Conservation (phyloP, 1,139 yeast species). For the Blastobotrys capitulatus region DNA sequence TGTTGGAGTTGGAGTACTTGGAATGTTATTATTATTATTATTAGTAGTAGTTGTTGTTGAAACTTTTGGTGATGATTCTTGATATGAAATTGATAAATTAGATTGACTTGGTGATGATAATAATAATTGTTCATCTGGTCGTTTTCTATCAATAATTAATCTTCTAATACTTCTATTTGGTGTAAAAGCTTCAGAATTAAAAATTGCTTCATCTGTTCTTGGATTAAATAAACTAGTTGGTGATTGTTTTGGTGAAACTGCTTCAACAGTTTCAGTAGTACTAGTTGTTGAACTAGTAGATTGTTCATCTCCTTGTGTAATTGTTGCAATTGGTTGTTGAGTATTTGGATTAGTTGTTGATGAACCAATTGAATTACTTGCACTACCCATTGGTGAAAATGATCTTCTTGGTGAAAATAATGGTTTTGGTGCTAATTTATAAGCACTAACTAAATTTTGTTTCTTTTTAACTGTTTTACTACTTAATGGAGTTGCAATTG, state of each 20-base stretch:
- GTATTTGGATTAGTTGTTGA: background rate
- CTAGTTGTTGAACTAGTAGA: too few species aligned
- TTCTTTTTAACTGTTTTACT: slow-evolving; percentile 45
- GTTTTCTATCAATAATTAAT: slow-evolving; percentile 49
- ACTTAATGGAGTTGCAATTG: slow-evolving; percentile 50
- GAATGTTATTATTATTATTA: background rate
- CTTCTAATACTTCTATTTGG: slow-evolving; percentile 56
- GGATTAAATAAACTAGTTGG: slow-evolving; percentile 29
- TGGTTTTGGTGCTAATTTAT: slow-evolving; percentile 53
- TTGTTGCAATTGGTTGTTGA: background rate
- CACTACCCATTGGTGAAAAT: slow-evolving; percentile 7
- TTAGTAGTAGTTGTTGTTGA: background rate
- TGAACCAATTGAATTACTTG: background rate
- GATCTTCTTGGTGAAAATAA: slow-evolving; percentile 26
- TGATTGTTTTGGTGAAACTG: slow-evolving; percentile 5
- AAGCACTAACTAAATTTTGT: slow-evolving; percentile 52
- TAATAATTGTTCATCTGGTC: slow-evolving; percentile 11
- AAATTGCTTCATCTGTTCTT: slow-evolving; percentile 60
- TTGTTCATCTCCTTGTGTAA: too few species aligned
- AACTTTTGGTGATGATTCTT: background rate
- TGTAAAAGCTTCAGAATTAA: slow-evolving; percentile 67
- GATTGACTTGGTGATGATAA: slow-evolving; percentile 7
- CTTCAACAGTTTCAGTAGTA: background rate
- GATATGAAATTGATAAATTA: background rate
- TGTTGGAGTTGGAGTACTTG: slow-evolving; percentile 11